Conservation (phyloP, 2,329 filamentous ascomycete species). For the Diaporthe eres region DNA sequence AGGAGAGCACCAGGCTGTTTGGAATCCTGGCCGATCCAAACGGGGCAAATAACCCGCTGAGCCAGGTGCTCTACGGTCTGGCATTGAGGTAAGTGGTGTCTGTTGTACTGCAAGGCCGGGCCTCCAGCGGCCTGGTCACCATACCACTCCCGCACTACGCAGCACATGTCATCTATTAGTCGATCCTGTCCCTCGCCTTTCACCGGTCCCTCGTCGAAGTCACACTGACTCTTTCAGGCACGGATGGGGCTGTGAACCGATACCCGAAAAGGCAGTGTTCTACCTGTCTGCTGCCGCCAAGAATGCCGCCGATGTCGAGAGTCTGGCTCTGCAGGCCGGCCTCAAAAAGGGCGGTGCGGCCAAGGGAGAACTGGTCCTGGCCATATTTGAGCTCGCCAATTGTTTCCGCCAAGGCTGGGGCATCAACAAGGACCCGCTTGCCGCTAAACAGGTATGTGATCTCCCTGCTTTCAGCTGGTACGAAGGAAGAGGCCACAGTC, state of each 20-base stretch:
- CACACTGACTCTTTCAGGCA: conserved; percentile 70
- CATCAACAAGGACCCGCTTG: conserved; percentile 85
- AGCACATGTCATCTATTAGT: neutral
- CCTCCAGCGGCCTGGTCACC: neutral
- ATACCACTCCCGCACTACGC: neutral
- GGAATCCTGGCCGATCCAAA: conserved; percentile 84
- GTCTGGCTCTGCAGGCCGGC: conserved; percentile 86
- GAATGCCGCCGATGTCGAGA: conserved; percentile 90
- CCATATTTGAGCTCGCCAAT: conserved; percentile 95
- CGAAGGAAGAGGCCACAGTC: neutral
- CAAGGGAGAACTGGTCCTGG: conserved; percentile 95
- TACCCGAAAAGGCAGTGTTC: conserved; percentile 80
- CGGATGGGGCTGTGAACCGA: conserved; percentile 88
- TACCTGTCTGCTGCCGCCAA: conserved; percentile 91
- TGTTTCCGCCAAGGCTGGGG: conserved; percentile 97
- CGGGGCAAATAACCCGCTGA: conserved; percentile 91
- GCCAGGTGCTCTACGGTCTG: conserved; percentile 95
- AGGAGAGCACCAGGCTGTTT: conserved; percentile 87
- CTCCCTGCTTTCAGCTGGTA: neutral
- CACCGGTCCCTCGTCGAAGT: neutral
- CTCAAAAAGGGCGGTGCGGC: conserved; percentile 94
- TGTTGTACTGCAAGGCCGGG: neutral
- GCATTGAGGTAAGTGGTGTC: conserved; percentile 80
- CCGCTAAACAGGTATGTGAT: conserved; percentile 77
- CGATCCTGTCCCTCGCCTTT: no score